Evolutionary conservation across 2,329 filamentous ascomycete species (phyloP), one percentile per base, ranked within the genome.

Genomic region (Diaporthe vaccinii): DNA sequence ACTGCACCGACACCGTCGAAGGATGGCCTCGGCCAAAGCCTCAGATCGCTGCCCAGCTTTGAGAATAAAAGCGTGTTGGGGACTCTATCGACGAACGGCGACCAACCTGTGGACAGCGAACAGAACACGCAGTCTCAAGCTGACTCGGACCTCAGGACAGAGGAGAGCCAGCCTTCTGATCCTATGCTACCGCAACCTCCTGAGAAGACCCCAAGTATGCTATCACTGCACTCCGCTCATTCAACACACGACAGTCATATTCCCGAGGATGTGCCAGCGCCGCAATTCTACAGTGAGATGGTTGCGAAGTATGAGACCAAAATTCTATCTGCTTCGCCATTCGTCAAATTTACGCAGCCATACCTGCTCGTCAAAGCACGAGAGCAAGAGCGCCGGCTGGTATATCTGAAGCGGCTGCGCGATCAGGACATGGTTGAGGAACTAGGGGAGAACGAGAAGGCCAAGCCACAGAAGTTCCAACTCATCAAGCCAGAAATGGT

Each of bases 401-500:
- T 93, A 2, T 95, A 97, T 81, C 88, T 98, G 65, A 96, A 94
- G 81, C 90, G 93, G 69, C 89, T 98, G 15, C 92, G 95, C 51
- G 95, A 98, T 79, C 94, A 97, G 78, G 90, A 93, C 79, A 87
- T 89, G 0, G 84, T 89, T 14, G 89, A 91, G 76, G 90, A 91
- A 71, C 83, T 87, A 25, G 86, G 84, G 6, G 88, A 90, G 34
- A 86, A 89, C 15, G 93, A 94, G 77, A 93, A 93, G 78, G 81
- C 85, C 8, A 91, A 90, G 61, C 88, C 90, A 1, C 92, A 94
- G 74, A 93, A 92, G 46, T 99, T 99, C 79, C 93, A 97, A 79
- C 89, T 99, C 14, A 97, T 99, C 77, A 95, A 94, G 76, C 96
- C 97, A 1, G 95, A 98, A 79, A 98, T 98, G 96, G 94, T 99